Percentiles rank a stretch among this genome's conserved stretches.
phyloP scores from a whole-genome alignment of 768 basidiomycete genomes.

The Psilocybe subaeruginosa region DNA sequence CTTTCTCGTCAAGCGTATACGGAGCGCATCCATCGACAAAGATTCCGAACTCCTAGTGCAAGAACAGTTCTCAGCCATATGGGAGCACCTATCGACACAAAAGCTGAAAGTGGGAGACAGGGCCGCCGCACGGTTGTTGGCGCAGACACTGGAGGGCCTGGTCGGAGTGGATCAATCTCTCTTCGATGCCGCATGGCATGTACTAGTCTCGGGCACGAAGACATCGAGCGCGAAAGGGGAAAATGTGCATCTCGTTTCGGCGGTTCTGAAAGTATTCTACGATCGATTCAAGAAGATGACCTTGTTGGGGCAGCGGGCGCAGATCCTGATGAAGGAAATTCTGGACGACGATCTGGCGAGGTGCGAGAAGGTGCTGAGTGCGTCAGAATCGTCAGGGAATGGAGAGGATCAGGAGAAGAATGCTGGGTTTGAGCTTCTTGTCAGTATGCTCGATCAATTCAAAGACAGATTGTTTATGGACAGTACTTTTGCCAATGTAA shows the following conservation, averaged over 20 bases:
- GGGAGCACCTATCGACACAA: constrained; percentile 47
- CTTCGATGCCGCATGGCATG: constrained; percentile 52
- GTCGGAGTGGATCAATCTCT: constrained; percentile 40
- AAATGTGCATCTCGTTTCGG: constrained; percentile 40
- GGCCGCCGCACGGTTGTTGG: constrained; percentile 46
- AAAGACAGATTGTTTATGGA: constrained; percentile 53
- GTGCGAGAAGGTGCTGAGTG: constrained; percentile 27
- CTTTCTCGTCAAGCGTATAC: constrained; percentile 54
- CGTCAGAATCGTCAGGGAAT: neutral
- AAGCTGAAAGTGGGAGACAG: constrained; percentile 50
- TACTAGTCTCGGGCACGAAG: constrained; percentile 36
- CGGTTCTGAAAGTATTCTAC: constrained; percentile 47
- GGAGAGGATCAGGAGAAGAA: neutral
- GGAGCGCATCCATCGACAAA: constrained; percentile 19
- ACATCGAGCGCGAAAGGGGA: constrained; percentile 20
- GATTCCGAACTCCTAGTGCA: constrained; percentile 35
- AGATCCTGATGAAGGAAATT: constrained; percentile 33
- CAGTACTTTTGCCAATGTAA: constrained; percentile 43
- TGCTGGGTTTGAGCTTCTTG: constrained; percentile 30
- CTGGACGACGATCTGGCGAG: constrained; percentile 35
- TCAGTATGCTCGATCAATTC: constrained; percentile 54
- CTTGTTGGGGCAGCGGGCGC: constrained; percentile 26
- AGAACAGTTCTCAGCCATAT: constrained; percentile 48
- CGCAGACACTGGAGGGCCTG: constrained; percentile 42
- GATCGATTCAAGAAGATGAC: constrained; percentile 38